Conservation (phyloP, 2,329 filamentous ascomycete species). For the Exophiala phaeomuriformis region DNA sequence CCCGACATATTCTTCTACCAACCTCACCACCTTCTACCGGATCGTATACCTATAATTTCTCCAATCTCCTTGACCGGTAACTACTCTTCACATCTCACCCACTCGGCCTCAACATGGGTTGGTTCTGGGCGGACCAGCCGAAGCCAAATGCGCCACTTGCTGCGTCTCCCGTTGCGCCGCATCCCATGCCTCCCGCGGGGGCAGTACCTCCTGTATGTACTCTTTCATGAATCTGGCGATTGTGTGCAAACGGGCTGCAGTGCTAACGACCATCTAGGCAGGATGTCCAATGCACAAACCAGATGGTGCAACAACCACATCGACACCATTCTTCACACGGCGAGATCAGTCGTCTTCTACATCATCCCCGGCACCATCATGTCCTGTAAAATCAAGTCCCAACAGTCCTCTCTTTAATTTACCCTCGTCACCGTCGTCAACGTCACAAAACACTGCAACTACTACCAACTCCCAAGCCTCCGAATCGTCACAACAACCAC, state of each 20-base stretch:
- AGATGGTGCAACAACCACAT: background rate
- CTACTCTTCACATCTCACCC: background rate
- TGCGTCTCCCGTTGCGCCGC: constrained; percentile 43
- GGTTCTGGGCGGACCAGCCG: constrained; percentile 59
- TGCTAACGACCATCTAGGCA: constrained; percentile 15
- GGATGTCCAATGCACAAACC: background rate
- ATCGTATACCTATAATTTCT: background rate
- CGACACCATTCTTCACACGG: background rate
- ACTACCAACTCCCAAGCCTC: constrained; percentile 14
- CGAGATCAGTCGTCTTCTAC: background rate
- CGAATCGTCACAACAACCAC: constrained; percentile 16
- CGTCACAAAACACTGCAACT: constrained; percentile 17
- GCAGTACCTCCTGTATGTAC: constrained; percentile 49
- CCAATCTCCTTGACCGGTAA: background rate
- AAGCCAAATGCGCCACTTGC: constrained; percentile 33
- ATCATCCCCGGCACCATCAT: constrained; percentile 48
- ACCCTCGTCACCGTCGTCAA: constrained; percentile 29
- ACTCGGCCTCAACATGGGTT: constrained; percentile 51
- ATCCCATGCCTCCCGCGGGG: constrained; percentile 33
- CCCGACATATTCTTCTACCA: background rate
- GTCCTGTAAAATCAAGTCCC: constrained; percentile 48
- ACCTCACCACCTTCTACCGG: background rate
- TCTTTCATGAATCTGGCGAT: constrained; percentile 5
- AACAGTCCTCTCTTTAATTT: constrained; percentile 15
- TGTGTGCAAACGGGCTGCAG: no score